Conservation (phyloP, 2,329 filamentous ascomycete genomes). For the Scytalidium sp. region DNA sequence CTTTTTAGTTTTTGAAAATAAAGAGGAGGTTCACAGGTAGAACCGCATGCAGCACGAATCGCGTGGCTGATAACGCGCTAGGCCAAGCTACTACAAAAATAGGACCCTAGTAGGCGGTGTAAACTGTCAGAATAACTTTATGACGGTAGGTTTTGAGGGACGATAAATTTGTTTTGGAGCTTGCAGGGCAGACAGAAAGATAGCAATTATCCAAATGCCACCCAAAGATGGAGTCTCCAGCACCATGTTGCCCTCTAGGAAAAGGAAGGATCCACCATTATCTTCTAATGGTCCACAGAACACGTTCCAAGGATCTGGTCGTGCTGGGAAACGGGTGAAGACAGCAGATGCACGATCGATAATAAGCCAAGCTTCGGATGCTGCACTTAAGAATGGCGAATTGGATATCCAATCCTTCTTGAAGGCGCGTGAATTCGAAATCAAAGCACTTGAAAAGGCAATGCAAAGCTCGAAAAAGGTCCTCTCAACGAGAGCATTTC, state of each 20-base stretch:
- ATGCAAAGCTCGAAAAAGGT: constrained; percentile 70
- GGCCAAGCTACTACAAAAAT: neutral
- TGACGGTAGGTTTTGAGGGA: neutral
- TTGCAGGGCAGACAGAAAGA: no score
- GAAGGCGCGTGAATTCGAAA: constrained; percentile 83
- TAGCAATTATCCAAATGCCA: constrained; percentile 5
- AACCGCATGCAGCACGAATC: no score
- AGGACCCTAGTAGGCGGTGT: neutral
- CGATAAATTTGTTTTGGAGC: neutral
- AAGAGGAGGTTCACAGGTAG: no score
- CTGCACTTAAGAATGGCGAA: constrained; percentile 61
- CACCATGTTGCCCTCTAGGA: constrained; percentile 8
- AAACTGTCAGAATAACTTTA: neutral
- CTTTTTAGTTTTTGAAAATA: neutral
- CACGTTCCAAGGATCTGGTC: constrained; percentile 15
- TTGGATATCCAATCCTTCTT: constrained; percentile 84
- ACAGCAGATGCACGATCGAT: constrained; percentile 41
- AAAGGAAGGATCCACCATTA: constrained; percentile 23
- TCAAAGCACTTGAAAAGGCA: constrained; percentile 76
- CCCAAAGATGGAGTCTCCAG: constrained; percentile 1
- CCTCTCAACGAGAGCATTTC: constrained; percentile 73
- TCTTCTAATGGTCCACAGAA: constrained; percentile 12
- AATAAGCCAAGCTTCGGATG: constrained; percentile 38
- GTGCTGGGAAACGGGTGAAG: constrained; percentile 35
- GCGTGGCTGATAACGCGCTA: neutral